A percentile compares a stretch with the other conserved stretches of the same genome.
These are phyloP conservation scores for Clitopilus passeckerianus DNA, from an alignment of 768 basidiomycete genomes.

Conservation along the genomic window DNA sequence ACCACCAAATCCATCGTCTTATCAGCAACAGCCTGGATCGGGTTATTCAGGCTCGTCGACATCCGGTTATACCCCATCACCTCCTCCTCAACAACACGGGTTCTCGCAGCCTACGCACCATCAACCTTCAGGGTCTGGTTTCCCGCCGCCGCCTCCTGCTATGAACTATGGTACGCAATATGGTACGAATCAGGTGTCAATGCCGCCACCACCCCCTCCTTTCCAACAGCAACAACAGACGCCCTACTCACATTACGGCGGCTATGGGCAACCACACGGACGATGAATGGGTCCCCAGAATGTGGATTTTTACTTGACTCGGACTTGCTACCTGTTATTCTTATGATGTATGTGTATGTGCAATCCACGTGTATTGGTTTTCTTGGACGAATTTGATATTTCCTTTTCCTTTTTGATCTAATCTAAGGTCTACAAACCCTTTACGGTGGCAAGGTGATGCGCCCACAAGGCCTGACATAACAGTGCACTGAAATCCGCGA, in stretches of 20 bases:
- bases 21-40: constrained; percentile 5
- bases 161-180: background rate
- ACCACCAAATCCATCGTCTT: constrained; percentile 4
- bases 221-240: constrained; percentile 5
- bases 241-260: background rate
- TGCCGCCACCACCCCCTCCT: constrained; percentile 15
- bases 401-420: background rate
- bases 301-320: background rate
- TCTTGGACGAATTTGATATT: background rate
- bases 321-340: background rate
- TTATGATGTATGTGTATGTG: background rate
- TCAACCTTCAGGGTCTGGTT: background rate
- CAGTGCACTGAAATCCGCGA: background rate
- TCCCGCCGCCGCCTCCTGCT: background rate
- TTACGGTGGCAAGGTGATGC: background rate
- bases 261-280: background rate
- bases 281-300: background rate
- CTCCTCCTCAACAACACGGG: constrained; percentile 5
- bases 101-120: background rate
- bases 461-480: background rate
- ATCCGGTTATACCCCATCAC: constrained; percentile 5
- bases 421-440: too few species aligned
- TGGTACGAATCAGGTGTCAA: background rate
- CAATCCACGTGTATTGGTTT: background rate
- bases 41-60: constrained; percentile 2